Evolutionary conservation across 2,329 filamentous ascomycete genomes (phyloP).

Genomic region (Eurotiales sp.): DNA sequence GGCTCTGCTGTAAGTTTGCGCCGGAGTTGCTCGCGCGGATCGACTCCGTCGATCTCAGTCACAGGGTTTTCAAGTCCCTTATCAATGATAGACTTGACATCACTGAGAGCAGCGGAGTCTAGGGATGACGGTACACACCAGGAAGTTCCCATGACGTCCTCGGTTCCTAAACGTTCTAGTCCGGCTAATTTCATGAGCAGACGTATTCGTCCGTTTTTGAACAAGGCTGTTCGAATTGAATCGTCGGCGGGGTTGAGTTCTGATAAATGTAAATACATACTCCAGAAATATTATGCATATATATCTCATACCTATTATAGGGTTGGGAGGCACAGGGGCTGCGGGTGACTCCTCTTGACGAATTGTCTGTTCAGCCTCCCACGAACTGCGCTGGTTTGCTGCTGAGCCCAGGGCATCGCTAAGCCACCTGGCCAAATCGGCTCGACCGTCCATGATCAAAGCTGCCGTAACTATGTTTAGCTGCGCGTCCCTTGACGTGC

Average conservation of each 20-base stretch:
- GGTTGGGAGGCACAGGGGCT: conserved; percentile 23
- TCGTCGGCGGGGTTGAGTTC: conserved; percentile 63
- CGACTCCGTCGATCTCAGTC: conserved; percentile 68
- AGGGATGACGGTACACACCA: conserved; percentile 73
- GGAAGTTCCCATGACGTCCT: conserved; percentile 69
- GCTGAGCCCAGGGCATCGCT: conserved; percentile 67
- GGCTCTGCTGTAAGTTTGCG: conserved; percentile 55
- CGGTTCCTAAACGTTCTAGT: conserved; percentile 60
- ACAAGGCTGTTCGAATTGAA: conserved; percentile 67
- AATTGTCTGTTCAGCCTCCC: conserved; percentile 68
- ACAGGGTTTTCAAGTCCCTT: conserved; percentile 76
- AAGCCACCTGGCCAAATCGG: conserved; percentile 75
- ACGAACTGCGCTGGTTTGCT: conserved; percentile 68
- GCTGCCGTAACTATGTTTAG: conserved; percentile 76
- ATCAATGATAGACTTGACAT: conserved; percentile 68
- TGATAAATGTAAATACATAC: conserved; percentile 32
- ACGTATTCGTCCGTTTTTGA: conserved; percentile 83
- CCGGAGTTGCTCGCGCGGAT: conserved; percentile 74
- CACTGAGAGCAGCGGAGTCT: conserved; percentile 62
- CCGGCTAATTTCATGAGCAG: conserved; percentile 76
- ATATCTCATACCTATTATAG: conserved; percentile 45
- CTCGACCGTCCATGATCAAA: conserved; percentile 74
- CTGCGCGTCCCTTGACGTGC: conserved; percentile 61
- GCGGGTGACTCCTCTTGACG: conserved; percentile 43
- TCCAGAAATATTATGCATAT: not conserved